phyloP scores from a whole-genome alignment of 129 eudicot genomes.

The Flaveria sonorensis region DNA sequence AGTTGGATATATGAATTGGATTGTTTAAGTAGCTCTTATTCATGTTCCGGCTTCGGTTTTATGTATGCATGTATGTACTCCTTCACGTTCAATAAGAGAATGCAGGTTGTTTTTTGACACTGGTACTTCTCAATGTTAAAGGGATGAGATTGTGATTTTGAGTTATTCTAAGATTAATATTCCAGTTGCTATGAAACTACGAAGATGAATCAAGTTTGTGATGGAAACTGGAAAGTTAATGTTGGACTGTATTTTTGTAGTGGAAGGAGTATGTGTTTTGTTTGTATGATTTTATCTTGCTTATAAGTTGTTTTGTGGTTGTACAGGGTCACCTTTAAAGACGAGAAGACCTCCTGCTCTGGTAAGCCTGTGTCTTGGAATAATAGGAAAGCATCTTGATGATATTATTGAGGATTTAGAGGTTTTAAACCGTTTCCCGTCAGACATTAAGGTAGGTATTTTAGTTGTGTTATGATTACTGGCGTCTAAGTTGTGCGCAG shows the following conservation, averaged over 20 bases:
- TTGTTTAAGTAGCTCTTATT: too few relatives aligned
- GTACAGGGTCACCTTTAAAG: constrained; percentile 45
- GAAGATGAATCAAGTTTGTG: neutral
- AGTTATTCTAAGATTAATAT: too few relatives aligned
- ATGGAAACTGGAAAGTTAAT: neutral
- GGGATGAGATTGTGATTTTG: too few relatives aligned
- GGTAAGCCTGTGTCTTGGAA: constrained; percentile 70
- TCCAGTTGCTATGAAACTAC: neutral
- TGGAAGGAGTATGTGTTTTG: neutral
- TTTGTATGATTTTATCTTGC: neutral
- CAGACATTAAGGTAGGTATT: constrained; percentile 63
- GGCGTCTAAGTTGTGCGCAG: neutral
- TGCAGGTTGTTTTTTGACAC: too few relatives aligned
- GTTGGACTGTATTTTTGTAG: constrained; percentile 3
- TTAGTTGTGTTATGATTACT: neutral
- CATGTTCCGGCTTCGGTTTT: too few relatives aligned
- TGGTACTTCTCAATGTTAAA: too few relatives aligned
- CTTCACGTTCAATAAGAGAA: too few relatives aligned
- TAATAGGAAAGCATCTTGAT: constrained; percentile 79
- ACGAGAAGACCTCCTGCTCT: constrained; percentile 72
- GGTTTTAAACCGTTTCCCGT: constrained; percentile 53
- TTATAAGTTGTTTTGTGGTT: constrained; percentile 22
- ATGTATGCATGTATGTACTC: too few relatives aligned
- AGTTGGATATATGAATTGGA: too few relatives aligned
- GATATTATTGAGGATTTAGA: constrained; percentile 74